phyloP scores from a whole-genome alignment of 768 basidiomycete species.

The Agrocybe praecox region DNA sequence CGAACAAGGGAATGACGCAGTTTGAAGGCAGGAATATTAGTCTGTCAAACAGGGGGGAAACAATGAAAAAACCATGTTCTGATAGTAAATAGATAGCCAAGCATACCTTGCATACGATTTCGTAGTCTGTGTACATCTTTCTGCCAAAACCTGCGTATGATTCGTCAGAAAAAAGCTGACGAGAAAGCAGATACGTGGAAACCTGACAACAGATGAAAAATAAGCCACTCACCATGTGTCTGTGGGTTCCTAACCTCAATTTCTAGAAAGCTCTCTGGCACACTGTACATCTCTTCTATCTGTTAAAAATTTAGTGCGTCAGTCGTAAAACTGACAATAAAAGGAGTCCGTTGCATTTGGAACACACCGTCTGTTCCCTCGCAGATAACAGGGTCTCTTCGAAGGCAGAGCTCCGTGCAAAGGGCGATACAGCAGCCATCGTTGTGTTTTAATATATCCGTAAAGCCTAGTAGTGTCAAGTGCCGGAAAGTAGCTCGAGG shows the following conservation, averaged over 20 bases:
- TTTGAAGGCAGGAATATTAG: constrained; percentile 99
- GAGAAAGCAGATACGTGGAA: background rate
- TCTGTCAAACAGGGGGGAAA: constrained; percentile 47
- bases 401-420: constrained; percentile 61
- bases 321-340: constrained; percentile 12
- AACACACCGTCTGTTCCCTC: constrained; percentile 61
- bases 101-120: constrained; percentile 91
- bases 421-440: constrained; percentile 52
- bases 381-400: constrained; percentile 53
- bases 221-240: constrained; percentile 76
- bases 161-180: background rate
- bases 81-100: constrained; percentile 16
- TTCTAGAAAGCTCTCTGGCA: constrained; percentile 96
- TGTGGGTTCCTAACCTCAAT: constrained; percentile 97
- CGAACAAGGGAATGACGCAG: constrained; percentile 90
- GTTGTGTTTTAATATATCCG: background rate
- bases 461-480: background rate
- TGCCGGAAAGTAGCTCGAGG: background rate
- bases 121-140: constrained; percentile 99
- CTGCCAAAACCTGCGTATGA: constrained; percentile 77
- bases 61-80: background rate
- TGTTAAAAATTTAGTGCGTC: constrained; percentile 27
- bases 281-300: constrained; percentile 99
- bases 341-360: constrained; percentile 1
- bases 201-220: background rate